Base-by-base conservation (phyloP, 805 yeast genomes). In the Saccharomyces mikatae region DNA sequence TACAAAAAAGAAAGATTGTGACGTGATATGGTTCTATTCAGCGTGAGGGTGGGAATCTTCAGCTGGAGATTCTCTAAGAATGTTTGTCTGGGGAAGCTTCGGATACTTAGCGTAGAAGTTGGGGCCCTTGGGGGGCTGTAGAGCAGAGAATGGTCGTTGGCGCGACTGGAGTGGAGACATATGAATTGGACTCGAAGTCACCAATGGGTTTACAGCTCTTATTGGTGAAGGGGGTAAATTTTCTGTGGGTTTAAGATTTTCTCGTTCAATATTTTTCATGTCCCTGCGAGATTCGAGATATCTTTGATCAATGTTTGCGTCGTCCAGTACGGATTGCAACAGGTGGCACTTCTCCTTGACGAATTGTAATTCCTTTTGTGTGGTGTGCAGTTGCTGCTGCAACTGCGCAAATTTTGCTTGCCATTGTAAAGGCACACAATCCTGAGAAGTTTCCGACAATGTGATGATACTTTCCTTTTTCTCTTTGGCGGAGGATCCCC, bases 101-200 rank as follows among this genome's bases (percentile, higher is more conserved):
- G 44, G 44, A n/a, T 36, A 36, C 24, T 36, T 36, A 10, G 44
- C 44, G 24, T 36, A 36, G 17, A 36, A 36, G 44, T 36, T 36
- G 24, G 44, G 44, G 22, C 44, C 44, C 44, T 36, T 36, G 11
- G 44, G 44, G 44, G 44, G 44, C 13, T 36, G 44, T 17, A 36
- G 22, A 10, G 44, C 21, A 9, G 44, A 28, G 24, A 27, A 14
- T 44, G 32, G 24, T 17, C 31, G 29, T 21, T 46, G 44, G 44
- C 44, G 44, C 22, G 44, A 36, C 24, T 36, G 44, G 24, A 36
- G 44, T 26, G 55, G 49, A 10, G 58, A 51, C 29, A 52, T 58
- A 29, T 62, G 59, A 51, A 66, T 61, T 10, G 73, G 73, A 52
- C 72, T 68, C 1, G 73, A 69, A 0, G 73, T 69, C 51, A 67